Evolutionary conservation across 1,139 yeast species (phyloP).

Genomic region (Suhomyces wounanorum): DNA sequence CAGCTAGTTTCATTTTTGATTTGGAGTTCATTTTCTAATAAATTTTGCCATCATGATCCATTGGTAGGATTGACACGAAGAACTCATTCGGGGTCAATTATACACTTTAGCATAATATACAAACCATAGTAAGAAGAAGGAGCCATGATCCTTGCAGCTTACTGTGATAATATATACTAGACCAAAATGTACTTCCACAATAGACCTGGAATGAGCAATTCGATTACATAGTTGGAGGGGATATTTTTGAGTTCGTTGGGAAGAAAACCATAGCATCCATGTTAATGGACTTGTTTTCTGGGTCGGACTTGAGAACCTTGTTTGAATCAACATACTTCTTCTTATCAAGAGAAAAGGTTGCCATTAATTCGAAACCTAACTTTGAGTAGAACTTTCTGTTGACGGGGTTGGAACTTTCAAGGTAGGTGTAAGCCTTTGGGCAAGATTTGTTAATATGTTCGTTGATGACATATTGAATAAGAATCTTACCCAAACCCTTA

Average conservation of each 20-base stretch:
- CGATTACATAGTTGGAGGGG: conserved; percentile 9
- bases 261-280: conserved; percentile 43
- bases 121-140: conserved; percentile 23
- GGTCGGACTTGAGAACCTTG: conserved; percentile 22
- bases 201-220: conserved; percentile 11
- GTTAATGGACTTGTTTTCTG: conserved; percentile 26
- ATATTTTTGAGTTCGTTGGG: conserved; percentile 10
- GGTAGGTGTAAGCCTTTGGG: conserved; percentile 27
- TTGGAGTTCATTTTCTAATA: not conserved
- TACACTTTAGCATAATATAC: conserved; percentile 24
- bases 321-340: conserved; percentile 24
- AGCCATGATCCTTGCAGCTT: conserved; percentile 20
- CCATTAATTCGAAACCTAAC: conserved; percentile 48
- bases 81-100: conserved; percentile 13
- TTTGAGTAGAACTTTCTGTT: conserved; percentile 51
- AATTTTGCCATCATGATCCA: conserved; percentile 2
- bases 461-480: conserved; percentile 30
- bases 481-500: conserved; percentile 39
- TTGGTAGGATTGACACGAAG: conserved; percentile 7
- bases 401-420: conserved; percentile 54
- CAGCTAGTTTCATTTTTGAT: not conserved
- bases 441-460: conserved; percentile 16
- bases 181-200: conserved; percentile 21
- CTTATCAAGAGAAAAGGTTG: conserved; percentile 45
- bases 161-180: conserved; percentile 22